phyloP scores from a whole-genome alignment of 139 green algal species.

The Coelastrella sp. region DNA sequence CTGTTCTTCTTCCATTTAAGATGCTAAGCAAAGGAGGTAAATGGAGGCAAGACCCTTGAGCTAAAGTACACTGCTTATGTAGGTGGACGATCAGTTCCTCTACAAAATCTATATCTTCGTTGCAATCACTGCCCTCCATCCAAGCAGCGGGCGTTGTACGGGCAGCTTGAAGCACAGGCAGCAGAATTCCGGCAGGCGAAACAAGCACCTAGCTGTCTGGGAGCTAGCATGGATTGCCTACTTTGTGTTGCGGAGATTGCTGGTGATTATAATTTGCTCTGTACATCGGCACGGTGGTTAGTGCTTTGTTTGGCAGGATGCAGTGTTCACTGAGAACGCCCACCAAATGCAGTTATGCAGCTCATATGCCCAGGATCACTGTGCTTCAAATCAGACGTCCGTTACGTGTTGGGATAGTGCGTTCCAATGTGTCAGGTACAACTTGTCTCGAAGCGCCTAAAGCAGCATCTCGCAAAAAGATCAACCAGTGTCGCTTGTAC shows the following conservation, averaged over 20 bases:
- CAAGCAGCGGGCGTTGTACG: too few species aligned
- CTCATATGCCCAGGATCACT: not conserved
- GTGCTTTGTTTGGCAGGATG: not conserved
- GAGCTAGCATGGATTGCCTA: too few species aligned
- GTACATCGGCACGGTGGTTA: too few species aligned
- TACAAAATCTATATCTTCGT: too few species aligned
- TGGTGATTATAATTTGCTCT: not conserved
- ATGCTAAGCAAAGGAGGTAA: too few species aligned
- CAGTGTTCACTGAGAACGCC: not conserved
- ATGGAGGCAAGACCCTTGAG: too few species aligned
- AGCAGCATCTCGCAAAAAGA: not conserved
- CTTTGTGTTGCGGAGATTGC: too few species aligned
- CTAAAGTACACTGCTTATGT: too few species aligned
- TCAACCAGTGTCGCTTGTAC: not conserved
- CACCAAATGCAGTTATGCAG: not conserved
- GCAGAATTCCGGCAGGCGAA: not conserved
- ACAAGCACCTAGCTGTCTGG: not conserved
- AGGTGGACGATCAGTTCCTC: too few species aligned
- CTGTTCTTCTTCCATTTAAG: slow-evolving; percentile 39
- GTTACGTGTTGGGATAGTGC: not conserved
- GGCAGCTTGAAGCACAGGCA: too few species aligned
- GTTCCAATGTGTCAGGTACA: not conserved
- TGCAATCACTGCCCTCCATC: too few species aligned
- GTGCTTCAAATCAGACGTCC: not conserved
- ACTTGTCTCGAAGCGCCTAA: slow-evolving; percentile 8